Evolutionary conservation across 108 stramenopile genomes (phyloP), one percentile per base, ranked within the genome.

Genomic region (Conticribra guillardii): DNA sequence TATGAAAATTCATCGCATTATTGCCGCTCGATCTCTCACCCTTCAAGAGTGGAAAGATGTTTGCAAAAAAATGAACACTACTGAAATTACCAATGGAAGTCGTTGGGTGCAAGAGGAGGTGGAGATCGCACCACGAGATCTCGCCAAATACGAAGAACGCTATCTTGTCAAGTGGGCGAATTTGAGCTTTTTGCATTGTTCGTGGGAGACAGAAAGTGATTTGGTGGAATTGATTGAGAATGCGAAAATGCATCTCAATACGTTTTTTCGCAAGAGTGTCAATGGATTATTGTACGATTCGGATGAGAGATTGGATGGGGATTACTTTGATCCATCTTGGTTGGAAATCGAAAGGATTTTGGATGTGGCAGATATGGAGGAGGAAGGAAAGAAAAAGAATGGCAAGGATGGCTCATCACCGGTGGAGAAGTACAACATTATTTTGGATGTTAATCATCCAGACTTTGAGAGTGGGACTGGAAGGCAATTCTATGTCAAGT

Each of bases 291-390:
- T 95, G 31, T 87, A 88, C 58, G 64, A 72, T 9, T 67, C 83
- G 1, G 91, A 95, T 63, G 91, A 95, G 69, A 85, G 94, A 28
- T 86, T 87, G 67, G 95, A 96, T 80, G 95, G 95, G 29, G 94
- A 94, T 52, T 94, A 91, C 61, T 94, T 94, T 73, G 93, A 94
- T 68, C 93, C 93, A 5, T 85, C 83, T 1, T 90, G 77, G 70
- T 53, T 79, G 3, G 76, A 90, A 53, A 84, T 96, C 50, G 95
- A 90, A n/a, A 80, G 95, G 7, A 84, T 96, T 34, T 72, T 96
- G 29, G 88, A 90, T 18, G 74, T 90, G 1, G 53, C 31, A n/a
- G 31, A 49, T 26, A 60, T 54, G 27, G 57, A 60, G 0, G 33
- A 24, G 11, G 58, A 80, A 46, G 34, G 21, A 21, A 30, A 45